phyloP scores from a whole-genome alignment of 2,329 filamentous ascomycete species.

The Monosporascus sp. region DNA sequence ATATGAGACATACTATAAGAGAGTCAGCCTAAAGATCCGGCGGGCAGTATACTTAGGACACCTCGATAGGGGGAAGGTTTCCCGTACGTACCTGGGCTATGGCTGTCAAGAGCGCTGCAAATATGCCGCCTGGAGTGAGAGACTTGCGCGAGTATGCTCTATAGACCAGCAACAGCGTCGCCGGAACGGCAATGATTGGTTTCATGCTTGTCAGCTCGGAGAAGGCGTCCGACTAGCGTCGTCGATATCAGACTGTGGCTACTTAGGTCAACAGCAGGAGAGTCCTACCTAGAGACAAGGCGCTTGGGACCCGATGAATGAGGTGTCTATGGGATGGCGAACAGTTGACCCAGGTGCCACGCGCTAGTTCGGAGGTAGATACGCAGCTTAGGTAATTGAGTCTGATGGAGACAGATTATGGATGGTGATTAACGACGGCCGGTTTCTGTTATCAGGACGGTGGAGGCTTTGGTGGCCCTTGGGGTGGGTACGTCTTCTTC shows the following conservation, averaged over 20 bases:
- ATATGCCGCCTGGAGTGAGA: slow-evolving; percentile 71
- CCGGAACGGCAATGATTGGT: slow-evolving; percentile 50
- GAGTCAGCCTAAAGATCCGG: not conserved
- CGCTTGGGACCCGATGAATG: too few relatives aligned
- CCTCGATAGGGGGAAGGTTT: not conserved
- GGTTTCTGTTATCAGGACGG: too few relatives aligned
- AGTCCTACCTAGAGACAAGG: too few relatives aligned
- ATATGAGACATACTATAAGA: not conserved
- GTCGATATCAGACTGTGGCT: not conserved
- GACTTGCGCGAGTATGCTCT: slow-evolving; percentile 68
- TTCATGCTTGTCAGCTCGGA: slow-evolving; percentile 40
- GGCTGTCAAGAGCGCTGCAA: slow-evolving; percentile 68
- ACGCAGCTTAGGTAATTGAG: too few relatives aligned
- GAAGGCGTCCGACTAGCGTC: not conserved
- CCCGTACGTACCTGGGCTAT: slow-evolving; percentile 50
- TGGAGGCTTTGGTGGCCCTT: too few relatives aligned
- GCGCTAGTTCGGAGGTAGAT: too few relatives aligned
- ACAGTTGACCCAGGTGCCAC: too few relatives aligned
- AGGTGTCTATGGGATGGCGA: too few relatives aligned
- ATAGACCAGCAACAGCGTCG: slow-evolving; percentile 56
- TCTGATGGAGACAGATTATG: too few relatives aligned
- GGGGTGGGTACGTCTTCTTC: too few relatives aligned
- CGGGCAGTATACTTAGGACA: not conserved
- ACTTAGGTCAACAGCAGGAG: too few relatives aligned
- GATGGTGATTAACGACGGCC: too few relatives aligned